Evolutionary conservation across 371 early-diverging fungal genomes (phyloP), one percentile per base, ranked within the genome.

Genomic region (Globomyces sp.): DNA sequence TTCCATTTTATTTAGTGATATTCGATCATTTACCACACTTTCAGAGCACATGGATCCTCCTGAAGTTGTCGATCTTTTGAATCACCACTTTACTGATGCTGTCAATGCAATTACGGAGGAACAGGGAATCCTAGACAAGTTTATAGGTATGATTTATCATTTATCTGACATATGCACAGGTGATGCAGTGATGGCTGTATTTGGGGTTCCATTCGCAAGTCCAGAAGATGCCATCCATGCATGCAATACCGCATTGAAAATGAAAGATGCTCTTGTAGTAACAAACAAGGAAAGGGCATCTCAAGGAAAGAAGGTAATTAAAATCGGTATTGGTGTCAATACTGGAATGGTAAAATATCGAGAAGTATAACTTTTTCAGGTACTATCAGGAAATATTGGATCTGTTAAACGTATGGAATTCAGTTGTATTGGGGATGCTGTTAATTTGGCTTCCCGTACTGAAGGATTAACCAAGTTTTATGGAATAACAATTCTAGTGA

Each of bases 111-210:
- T 81, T 57, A 55, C 71, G 41, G 69, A 66, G 11, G 79, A 81
- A 61, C 74, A 77, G 63, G 81, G 79, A 1, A 78, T 80, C 36
- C 69, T 80, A n/a, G 81, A 80, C 69, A 80, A 80, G 58, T 80
- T 68, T 67, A 80, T 80, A 57, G 81, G 77, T 65, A 43, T 6
- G 63, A 45, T 37, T 10, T 43, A 24, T 46, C 13, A 5, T 57
- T 62, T 39, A 58, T 67, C 2, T 2, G 24, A 24, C 24, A 24
- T 24, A 24, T 24, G 24, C 24, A 0, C 36, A 68, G 68, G 73
- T 4, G 79, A 80, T 53, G 79, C 79, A 10, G 76, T 75, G 34
- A 80, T 80, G 81, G 81, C 81, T 8, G 81, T 80, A 36, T 80
- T 80, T 65, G 81, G 81, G 10, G 81, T 80, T 5, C 81, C 81